Evolutionary conservation across 2,329 filamentous ascomycete species (phyloP).

Genomic region (Alternaria tenuissima): DNA sequence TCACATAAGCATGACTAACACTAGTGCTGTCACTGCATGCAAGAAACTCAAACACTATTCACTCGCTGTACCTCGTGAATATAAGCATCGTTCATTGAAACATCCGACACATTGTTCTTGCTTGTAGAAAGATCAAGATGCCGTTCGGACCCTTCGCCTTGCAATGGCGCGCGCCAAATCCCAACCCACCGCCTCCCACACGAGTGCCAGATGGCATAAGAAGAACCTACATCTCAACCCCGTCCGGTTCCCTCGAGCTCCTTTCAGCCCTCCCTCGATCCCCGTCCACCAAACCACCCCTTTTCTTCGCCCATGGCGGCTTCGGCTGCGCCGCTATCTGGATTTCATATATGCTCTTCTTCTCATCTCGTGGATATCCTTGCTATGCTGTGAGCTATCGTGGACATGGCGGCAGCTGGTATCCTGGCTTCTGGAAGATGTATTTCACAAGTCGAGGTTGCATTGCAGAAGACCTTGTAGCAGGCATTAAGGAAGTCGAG

Average conservation of each 20-base stretch:
- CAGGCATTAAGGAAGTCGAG: slow-evolving; percentile 49
- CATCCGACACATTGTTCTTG: background rate
- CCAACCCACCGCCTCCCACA: slow-evolving; percentile 31
- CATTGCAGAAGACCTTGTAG: slow-evolving; percentile 43
- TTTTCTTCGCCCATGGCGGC: slow-evolving; percentile 64
- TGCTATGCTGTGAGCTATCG: slow-evolving; percentile 64
- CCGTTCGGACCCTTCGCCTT: slow-evolving; percentile 42
- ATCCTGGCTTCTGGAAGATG: slow-evolving; percentile 59
- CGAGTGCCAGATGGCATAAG: slow-evolving; percentile 45
- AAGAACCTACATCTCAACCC: slow-evolving; percentile 24
- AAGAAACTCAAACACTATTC: too few species aligned
- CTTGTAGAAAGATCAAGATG: slow-evolving; percentile 19
- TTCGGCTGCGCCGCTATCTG: slow-evolving; percentile 64
- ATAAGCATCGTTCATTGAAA: background rate
- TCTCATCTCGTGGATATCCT: slow-evolving; percentile 55
- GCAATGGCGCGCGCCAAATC: slow-evolving; percentile 35
- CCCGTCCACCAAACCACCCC: slow-evolving; percentile 39
- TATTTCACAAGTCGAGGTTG: slow-evolving; percentile 56
- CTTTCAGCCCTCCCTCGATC: slow-evolving; percentile 53
- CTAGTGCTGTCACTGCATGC: too few species aligned
- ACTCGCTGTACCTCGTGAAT: too few species aligned
- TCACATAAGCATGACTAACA: too few species aligned
- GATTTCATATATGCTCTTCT: slow-evolving; percentile 61
- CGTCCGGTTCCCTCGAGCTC: slow-evolving; percentile 59
- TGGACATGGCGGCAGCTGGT: slow-evolving; percentile 63